Evolutionary conservation across 2,329 filamentous ascomycete species (phyloP).

Genomic region (Cladosporium sp.): DNA sequence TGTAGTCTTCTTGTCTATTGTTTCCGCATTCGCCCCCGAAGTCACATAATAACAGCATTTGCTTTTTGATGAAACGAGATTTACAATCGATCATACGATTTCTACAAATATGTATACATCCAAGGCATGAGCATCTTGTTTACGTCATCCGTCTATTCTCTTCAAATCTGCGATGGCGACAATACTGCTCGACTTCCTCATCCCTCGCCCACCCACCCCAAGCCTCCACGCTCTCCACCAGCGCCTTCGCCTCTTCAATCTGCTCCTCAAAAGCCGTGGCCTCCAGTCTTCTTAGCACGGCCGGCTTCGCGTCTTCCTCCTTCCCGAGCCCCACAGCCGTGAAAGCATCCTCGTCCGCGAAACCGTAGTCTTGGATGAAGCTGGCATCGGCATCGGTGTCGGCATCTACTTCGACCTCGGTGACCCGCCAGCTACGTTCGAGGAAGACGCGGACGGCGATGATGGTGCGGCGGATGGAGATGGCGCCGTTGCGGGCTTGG

Average conservation of each 20-base stretch:
- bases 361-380: not conserved
- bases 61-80: too few relatives aligned
- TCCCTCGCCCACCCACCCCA: slow-evolving; percentile 44
- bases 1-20: too few relatives aligned
- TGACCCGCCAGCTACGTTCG: slow-evolving; percentile 34
- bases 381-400: not conserved
- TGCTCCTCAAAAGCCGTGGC: slow-evolving; percentile 16
- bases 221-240: slow-evolving; percentile 29
- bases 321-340: not conserved
- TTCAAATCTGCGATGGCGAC: slow-evolving; percentile 5
- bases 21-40: too few relatives aligned
- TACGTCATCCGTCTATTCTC: not conserved
- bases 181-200: slow-evolving; percentile 36
- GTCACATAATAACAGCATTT: too few relatives aligned
- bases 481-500: slow-evolving; percentile 27
- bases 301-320: not conserved
- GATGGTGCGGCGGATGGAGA: slow-evolving; percentile 33
- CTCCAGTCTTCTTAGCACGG: slow-evolving; percentile 14
- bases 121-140: too few relatives aligned
- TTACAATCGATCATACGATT: too few relatives aligned
- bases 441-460: slow-evolving; percentile 40
- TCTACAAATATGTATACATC: too few relatives aligned
- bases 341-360: not conserved
- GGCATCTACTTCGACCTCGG: not conserved
- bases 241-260: slow-evolving; percentile 17